These are phyloP conservation scores for Xylaria multiplex DNA, from an alignment of 2,329 filamentous ascomycete species.

Conservation along the genomic window DNA sequence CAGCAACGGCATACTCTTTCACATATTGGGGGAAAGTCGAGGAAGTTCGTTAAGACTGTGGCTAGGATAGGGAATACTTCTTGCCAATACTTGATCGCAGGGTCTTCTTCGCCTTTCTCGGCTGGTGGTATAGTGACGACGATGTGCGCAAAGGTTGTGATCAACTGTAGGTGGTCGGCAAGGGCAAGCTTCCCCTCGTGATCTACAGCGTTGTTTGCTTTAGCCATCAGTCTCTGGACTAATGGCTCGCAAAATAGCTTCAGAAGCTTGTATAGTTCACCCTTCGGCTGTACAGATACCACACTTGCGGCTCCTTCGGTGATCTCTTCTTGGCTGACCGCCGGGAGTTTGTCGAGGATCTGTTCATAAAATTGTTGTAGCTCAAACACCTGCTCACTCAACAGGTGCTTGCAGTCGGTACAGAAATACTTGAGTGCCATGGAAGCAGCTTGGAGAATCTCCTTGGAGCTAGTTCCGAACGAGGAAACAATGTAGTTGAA, in stretches of 20 bases:
- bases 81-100: constrained; percentile 94
- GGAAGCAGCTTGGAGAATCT: constrained; percentile 90
- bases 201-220: constrained; percentile 85
- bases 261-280: constrained; percentile 83
- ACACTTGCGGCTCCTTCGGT: constrained; percentile 95
- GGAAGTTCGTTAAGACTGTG: constrained; percentile 87
- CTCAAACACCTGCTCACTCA: constrained; percentile 84
- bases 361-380: constrained; percentile 93
- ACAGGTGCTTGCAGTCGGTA: constrained; percentile 87
- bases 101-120: constrained; percentile 77
- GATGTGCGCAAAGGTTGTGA: constrained; percentile 87
- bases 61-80: constrained; percentile 90
- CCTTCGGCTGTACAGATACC: constrained; percentile 82
- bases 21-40: constrained; percentile 85
- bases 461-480: constrained; percentile 87
- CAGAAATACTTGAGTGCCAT: constrained; percentile 98
- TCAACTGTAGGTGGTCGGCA: constrained; percentile 90
- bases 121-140: constrained; percentile 76
- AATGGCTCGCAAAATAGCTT: constrained; percentile 95
- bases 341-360: constrained; percentile 85
- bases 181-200: constrained; percentile 86
- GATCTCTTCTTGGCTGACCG: constrained; percentile 90
- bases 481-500: constrained; percentile 95
- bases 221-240: constrained; percentile 82
- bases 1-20: constrained; percentile 95